These are phyloP conservation scores for Coniferiporia sulphurascens DNA, from an alignment of 1,284 basidiomycete species.

Conservation along the genomic window DNA sequence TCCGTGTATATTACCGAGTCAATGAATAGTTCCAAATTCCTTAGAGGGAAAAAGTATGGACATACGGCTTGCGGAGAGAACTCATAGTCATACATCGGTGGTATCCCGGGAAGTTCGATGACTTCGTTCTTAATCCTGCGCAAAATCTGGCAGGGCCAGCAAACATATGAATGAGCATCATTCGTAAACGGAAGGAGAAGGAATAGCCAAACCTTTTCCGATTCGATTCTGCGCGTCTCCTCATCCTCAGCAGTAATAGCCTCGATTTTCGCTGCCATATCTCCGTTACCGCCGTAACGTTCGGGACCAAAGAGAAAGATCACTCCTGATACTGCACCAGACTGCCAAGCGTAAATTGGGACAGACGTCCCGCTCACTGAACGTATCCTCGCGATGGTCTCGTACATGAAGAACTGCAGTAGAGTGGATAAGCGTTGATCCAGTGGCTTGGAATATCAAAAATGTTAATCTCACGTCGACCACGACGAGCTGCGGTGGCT, in stretches of 20 bases:
- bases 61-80: conserved; percentile 6
- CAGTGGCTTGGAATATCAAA: conserved; percentile 5
- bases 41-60: neutral
- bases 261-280: no score
- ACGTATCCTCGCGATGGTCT: no score
- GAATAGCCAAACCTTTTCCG: neutral
- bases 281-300: no score
- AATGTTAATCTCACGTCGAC: conserved; percentile 13
- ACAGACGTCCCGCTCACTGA: no score
- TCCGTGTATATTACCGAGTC: neutral
- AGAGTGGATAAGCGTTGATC: neutral
- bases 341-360: no score
- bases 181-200: no score
- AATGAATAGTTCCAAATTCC: neutral
- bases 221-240: neutral
- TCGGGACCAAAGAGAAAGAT: no score
- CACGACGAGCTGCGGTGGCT: neutral
- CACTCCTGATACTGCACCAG: no score
- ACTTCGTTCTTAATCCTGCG: conserved; percentile 1
- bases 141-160: neutral
- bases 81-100: conserved; percentile 16
- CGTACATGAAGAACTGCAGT: no score
- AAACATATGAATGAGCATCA: neutral
- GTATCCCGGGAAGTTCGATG: conserved; percentile 9
- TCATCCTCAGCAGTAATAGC: no score